Evolutionary conservation across 2,329 filamentous ascomycete genomes (phyloP).

Genomic region (Cytospora schulzeri): DNA sequence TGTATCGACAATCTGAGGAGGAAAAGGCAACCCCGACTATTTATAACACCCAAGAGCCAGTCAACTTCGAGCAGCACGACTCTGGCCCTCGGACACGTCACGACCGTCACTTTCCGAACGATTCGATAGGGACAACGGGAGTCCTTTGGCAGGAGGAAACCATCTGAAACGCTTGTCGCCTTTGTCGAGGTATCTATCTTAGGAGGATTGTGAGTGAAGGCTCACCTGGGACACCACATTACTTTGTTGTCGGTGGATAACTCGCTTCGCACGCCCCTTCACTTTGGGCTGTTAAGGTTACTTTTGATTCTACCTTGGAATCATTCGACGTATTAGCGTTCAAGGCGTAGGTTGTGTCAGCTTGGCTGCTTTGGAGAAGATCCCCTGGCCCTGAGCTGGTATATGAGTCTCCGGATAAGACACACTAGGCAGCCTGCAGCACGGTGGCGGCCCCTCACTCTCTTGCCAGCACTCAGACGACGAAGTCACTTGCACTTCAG

Average conservation of each 20-base stretch:
- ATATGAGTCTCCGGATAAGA: constrained; percentile 24
- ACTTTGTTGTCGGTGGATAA: constrained; percentile 17
- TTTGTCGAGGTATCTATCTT: neutral
- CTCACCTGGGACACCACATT: constrained; percentile 5
- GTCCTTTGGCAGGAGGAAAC: neutral
- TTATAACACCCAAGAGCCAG: constrained; percentile 1
- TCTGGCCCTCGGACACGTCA: neutral
- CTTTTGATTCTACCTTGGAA: neutral
- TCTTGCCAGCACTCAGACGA: constrained; percentile 25
- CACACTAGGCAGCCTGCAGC: constrained; percentile 39
- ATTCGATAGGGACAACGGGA: neutral
- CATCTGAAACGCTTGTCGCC: constrained; percentile 6
- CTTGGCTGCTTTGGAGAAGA: constrained; percentile 17
- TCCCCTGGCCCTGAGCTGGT: constrained; percentile 11
- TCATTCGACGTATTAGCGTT: constrained; percentile 5
- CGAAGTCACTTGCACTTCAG: constrained; percentile 14
- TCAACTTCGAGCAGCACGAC: constrained; percentile 1
- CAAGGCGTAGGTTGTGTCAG: constrained; percentile 12
- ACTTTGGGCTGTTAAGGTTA: neutral
- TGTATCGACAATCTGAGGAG: neutral
- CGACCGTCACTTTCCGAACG: neutral
- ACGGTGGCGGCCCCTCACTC: constrained; percentile 31
- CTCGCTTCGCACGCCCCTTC: neutral
- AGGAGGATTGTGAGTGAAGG: constrained; percentile 5
- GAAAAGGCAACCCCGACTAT: neutral